Evolutionary conservation across 2,329 filamentous ascomycete genomes (phyloP).

Genomic region (Dothiorella sarmentorum): DNA sequence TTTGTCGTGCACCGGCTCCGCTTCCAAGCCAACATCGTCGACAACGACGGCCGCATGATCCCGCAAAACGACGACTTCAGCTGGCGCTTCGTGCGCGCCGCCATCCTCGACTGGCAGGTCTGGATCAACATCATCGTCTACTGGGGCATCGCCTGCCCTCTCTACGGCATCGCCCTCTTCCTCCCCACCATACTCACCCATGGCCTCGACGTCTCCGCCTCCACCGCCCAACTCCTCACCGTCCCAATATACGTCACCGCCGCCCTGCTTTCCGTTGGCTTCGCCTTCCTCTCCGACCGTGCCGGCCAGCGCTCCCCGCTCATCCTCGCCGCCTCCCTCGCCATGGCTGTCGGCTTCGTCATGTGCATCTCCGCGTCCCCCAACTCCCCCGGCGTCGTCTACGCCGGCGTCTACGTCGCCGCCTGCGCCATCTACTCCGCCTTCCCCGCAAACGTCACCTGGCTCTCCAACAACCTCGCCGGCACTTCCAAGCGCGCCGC

Average conservation of each 20-base stretch:
- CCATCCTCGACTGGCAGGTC: constrained; percentile 3
- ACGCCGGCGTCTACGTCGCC: constrained; percentile 31
- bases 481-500: constrained; percentile 31
- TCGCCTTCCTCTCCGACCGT: constrained; percentile 27
- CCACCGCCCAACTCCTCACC: constrained; percentile 31
- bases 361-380: constrained; percentile 39
- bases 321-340: constrained; percentile 28
- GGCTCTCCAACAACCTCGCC: constrained; percentile 32
- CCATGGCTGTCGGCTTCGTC: constrained; percentile 44
- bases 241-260: constrained; percentile 27
- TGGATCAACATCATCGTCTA: constrained; percentile 1
- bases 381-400: constrained; percentile 39
- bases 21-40: not conserved
- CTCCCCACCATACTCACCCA: constrained; percentile 21
- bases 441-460: constrained; percentile 30
- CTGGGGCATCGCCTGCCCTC: constrained; percentile 5
- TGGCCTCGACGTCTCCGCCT: constrained; percentile 26
- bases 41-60: constrained; percentile 17
- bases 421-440: constrained; percentile 31
- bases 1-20: constrained; percentile 26
- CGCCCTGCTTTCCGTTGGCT: constrained; percentile 25
- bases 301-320: constrained; percentile 29
- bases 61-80: not conserved
- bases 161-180: constrained; percentile 39
- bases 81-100: not conserved